Evolutionary conservation across 129 eudicot species (phyloP).

Genomic region (Arctium lappa): DNA sequence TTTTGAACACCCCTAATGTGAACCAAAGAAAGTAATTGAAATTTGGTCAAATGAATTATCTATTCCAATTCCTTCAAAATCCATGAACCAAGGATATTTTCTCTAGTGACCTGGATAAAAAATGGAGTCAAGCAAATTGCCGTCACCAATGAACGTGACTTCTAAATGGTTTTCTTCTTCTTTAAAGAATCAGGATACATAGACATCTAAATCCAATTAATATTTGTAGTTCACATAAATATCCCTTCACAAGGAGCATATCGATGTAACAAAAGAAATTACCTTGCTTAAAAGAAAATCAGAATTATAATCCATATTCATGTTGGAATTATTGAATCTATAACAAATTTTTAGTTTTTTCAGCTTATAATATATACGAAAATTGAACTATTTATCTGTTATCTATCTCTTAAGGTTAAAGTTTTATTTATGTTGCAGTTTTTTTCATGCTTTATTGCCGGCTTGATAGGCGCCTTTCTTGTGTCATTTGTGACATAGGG

Average conservation of each 20-base stretch:
- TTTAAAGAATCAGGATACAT: too few species aligned
- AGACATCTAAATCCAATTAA: too few species aligned
- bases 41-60: too few species aligned
- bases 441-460: background rate
- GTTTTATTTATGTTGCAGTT: background rate
- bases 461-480: slow-evolving; percentile 21
- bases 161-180: too few species aligned
- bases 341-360: background rate
- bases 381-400: background rate
- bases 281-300: background rate
- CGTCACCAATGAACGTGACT: too few species aligned
- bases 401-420: too few species aligned
- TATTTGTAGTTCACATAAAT: too few species aligned
- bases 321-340: background rate
- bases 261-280: background rate
- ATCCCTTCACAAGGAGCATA: background rate
- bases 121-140: background rate
- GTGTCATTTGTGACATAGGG: background rate
- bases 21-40: too few species aligned
- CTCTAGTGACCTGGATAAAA: background rate
- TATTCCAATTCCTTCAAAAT: too few species aligned
- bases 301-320: background rate
- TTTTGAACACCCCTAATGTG: too few species aligned
- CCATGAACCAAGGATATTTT: background rate
- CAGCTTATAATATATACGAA: background rate